Evolutionary conservation across 345 rosid genomes (phyloP).

Genomic region (Hibiscus syriacus): DNA sequence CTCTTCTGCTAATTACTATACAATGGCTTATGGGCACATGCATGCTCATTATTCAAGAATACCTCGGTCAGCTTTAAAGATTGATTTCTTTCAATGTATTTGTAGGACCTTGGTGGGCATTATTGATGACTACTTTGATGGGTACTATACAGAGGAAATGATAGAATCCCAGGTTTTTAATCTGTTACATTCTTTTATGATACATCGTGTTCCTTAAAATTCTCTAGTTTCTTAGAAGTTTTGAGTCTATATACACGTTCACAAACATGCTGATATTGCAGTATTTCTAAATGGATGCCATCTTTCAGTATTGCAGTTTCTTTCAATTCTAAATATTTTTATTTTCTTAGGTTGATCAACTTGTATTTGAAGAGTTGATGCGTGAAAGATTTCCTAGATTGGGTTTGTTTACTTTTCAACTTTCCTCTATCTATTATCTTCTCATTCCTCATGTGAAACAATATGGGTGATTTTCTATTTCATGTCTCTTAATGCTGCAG

Average conservation of each 20-base stretch:
- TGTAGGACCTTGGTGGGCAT: slow-evolving; percentile 87
- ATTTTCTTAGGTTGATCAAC: slow-evolving; percentile 82
- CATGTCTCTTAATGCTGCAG: slow-evolving; percentile 64
- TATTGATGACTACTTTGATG: slow-evolving; percentile 86
- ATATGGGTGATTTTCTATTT: slow-evolving; percentile 36
- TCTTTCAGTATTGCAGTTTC: background rate
- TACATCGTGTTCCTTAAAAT: slow-evolving; percentile 11
- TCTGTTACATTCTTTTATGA: background rate
- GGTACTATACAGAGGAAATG: slow-evolving; percentile 90
- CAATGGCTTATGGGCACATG: background rate
- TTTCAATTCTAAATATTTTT: background rate
- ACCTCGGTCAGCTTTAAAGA: slow-evolving; percentile 12
- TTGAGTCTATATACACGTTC: slow-evolving; percentile 8
- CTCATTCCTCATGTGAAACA: slow-evolving; percentile 15
- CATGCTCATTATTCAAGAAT: background rate
- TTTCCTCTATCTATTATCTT: background rate
- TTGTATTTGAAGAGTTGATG: slow-evolving; percentile 92
- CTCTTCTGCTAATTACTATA: background rate
- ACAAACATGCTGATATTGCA: slow-evolving; percentile 3
- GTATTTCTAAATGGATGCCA: background rate
- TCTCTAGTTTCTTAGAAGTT: background rate
- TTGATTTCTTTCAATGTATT: slow-evolving; percentile 15
- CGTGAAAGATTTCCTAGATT: slow-evolving; percentile 89
- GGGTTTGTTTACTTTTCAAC: slow-evolving; percentile 54
- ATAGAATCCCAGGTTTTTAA: slow-evolving; percentile 84